Base-by-base conservation (phyloP, 441 rosid genomes). In the Brassica balearica region DNA sequence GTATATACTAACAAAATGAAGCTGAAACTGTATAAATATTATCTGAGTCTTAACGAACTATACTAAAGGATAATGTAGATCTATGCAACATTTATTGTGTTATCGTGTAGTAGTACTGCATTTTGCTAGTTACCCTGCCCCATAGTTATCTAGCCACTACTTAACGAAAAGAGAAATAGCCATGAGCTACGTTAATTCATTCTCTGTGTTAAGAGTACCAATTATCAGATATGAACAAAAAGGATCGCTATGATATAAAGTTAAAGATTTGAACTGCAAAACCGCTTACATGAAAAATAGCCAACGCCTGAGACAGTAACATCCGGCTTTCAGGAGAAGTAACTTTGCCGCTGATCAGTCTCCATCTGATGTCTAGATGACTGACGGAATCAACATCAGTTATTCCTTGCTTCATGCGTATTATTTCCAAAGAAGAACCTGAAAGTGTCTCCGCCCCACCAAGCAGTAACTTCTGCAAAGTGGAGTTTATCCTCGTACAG, bases 211-310 rank as follows among this genome's bases (percentile, higher is more conserved):
- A 20, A 34, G 11, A 46, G 69, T 68, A 61, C 41, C 17, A 77
- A 23, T 36, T 65, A 65, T 59, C 56, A 43, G 23, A 71, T 8
- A n/a, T n/a, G n/a, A n/a, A n/a, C n/a, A n/a, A n/a, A n/a, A n/a
- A n/a, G n/a, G n/a, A n/a, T n/a, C n/a, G n/a, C n/a, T n/a, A n/a
- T n/a, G n/a, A n/a, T n/a, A n/a, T n/a, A n/a, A n/a, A n/a, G n/a
- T n/a, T n/a, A n/a, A n/a, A n/a, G n/a, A n/a, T n/a, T n/a, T n/a
- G n/a, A n/a, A n/a, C 65, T 36, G 29, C 71, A 76, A 32, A 68
- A 34, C 41, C 46, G 69, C 91, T 88, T 84, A 96, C 99, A 73
- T 92, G 94, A 82, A 96, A 96, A 77, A 96, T 94, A 82, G 92
- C 92, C 65, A 92, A 85, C 67, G 98, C 93, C 62, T 85, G 87